phyloP scores from a whole-genome alignment of 306 rosid genomes.

The Potentilla sterilis region DNA sequence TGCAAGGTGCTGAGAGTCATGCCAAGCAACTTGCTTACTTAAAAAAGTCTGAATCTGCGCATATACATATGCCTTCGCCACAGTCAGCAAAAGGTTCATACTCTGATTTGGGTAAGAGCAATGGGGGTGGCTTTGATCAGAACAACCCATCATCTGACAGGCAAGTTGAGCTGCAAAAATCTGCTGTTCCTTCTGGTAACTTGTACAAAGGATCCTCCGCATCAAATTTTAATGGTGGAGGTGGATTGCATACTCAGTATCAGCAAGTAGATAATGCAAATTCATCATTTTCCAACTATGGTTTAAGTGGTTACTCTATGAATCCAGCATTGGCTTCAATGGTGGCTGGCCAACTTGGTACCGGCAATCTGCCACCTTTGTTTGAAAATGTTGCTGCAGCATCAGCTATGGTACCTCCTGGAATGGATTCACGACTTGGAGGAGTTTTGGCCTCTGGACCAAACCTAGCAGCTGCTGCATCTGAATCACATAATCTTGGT shows the following conservation, averaged over 20 bases:
- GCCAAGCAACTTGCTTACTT: conserved; percentile 59
- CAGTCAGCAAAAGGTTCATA: conserved; percentile 39
- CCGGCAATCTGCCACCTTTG: conserved; percentile 66
- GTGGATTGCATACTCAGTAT: conserved; percentile 51
- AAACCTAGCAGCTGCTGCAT: conserved; percentile 41
- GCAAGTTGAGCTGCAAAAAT: conserved; percentile 55
- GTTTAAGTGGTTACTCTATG: conserved; percentile 61
- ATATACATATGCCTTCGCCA: conserved; percentile 35
- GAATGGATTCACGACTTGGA: conserved; percentile 79
- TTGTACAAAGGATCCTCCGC: conserved; percentile 62
- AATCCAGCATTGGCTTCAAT: conserved; percentile 70
- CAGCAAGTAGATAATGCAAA: conserved; percentile 68
- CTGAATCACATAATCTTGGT: conserved; percentile 65
- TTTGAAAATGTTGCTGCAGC: conserved; percentile 78
- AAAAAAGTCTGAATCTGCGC: conserved; percentile 67
- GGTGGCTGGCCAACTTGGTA: conserved; percentile 84
- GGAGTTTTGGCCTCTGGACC: conserved; percentile 59
- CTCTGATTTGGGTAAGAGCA: conserved; percentile 50
- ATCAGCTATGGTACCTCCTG: conserved; percentile 63
- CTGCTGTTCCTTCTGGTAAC: conserved; percentile 40
- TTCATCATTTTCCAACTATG: conserved; percentile 61
- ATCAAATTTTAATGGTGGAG: conserved; percentile 60
- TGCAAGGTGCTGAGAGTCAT: conserved; percentile 77
- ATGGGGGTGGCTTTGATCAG: conserved; percentile 45
- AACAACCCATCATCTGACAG: conserved; percentile 48